phyloP scores from a whole-genome alignment of 2,329 filamentous ascomycete species.

The Xylaria sp. region DNA sequence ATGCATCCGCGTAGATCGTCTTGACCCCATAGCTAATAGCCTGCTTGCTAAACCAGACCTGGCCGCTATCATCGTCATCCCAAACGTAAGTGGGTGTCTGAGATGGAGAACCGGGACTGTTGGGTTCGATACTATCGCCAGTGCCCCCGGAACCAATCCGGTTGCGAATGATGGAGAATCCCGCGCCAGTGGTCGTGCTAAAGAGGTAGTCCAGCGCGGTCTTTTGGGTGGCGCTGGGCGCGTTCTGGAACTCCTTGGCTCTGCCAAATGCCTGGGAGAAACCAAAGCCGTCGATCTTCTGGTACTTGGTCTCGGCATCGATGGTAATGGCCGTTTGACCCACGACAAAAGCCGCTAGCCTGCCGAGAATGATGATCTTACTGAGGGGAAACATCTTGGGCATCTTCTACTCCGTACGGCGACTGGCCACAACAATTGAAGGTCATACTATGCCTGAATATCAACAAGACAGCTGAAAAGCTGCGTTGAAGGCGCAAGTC shows the following conservation, averaged over 20 bases:
- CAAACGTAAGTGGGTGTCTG: conserved; percentile 40
- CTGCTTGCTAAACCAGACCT: conserved; percentile 48
- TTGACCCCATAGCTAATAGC: conserved; percentile 38
- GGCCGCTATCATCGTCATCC: conserved; percentile 43
- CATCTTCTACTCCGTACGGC: conserved; percentile 1
- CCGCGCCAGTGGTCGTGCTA: conserved; percentile 40
- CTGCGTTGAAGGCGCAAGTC: background rate
- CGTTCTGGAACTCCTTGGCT: conserved; percentile 37
- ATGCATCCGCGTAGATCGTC: conserved; percentile 41
- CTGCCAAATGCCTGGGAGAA: conserved; percentile 44
- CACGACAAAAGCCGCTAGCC: conserved; percentile 11
- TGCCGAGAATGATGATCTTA: conserved; percentile 6
- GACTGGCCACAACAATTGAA: background rate
- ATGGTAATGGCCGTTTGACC: conserved; percentile 28
- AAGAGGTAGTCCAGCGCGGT: conserved; percentile 43
- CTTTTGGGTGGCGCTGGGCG: conserved; percentile 28
- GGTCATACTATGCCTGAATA: background rate
- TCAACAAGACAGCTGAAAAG: no score
- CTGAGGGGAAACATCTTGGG: conserved; percentile 4
- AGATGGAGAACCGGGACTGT: conserved; percentile 38
- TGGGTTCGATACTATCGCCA: conserved; percentile 36
- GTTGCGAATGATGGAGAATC: conserved; percentile 47
- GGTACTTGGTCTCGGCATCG: conserved; percentile 25
- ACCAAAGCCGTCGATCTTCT: conserved; percentile 44
- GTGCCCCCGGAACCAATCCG: conserved; percentile 36